Evolutionary conservation across 2,329 filamentous ascomycete species (phyloP), one percentile per base, ranked within the genome.

Genomic region (Mollisia scopiformis): DNA sequence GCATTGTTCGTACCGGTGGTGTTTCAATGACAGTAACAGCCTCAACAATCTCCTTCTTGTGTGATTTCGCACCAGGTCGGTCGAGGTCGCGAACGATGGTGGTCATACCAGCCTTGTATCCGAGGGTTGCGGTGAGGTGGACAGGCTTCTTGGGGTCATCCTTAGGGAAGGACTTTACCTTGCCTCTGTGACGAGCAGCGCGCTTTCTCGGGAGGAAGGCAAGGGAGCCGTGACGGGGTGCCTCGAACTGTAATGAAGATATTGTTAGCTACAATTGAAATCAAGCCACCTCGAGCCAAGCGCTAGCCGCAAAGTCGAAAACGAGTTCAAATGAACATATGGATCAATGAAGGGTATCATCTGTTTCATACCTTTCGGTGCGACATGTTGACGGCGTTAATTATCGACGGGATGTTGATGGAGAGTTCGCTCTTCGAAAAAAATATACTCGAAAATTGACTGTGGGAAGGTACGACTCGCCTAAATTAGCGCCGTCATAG

Each of bases 91-190:
- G 94, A 80, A 99, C 95, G 82, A 98, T 95, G 76, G 95, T 99
- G 81, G 93, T 97, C 95, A 99, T 99, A 81, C 95, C 95, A 79
- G 95, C 95, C 92, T 99, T 99, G 90, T 99, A 99, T 80, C 95
- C 95, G 89, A 98, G 93, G 77, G 92, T 84, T 77, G 95, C 95
- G 69, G 95, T 99, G 76, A 99, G 88, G 88, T 99, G 95, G 81
- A 97, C 92, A 76, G 93, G 92, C 90, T 98, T 96, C 91, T 98
- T 98, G 78, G 93, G 85, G 87, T 99, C 93, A 91, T 99, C 95
- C 90, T 98, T 98, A 79, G 95, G 95, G 89, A 99, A 99, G 83
- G 90, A 93, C 92, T 97, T 97, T 80, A 97, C 94, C 88, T 96
- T 96, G 81, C 94, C 94, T 75, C 94, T 86, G 84, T 98, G 93